Evolutionary conservation across 192 early-diverging fungal genomes (phyloP).

Genomic region (Helicostylum pulchrum): DNA sequence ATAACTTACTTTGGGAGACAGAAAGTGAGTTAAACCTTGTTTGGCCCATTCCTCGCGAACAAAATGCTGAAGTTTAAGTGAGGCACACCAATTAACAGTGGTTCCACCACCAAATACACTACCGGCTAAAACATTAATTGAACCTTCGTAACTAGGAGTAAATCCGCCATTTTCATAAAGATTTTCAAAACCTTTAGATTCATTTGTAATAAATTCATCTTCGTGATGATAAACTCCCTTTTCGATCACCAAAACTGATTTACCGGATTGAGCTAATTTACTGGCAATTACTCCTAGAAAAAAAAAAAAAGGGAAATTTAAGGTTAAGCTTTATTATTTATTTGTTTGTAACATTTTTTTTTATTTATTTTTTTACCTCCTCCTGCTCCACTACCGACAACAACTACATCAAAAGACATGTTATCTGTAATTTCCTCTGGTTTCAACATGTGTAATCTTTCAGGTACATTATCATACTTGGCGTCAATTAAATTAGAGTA

Average conservation of each 20-base stretch:
- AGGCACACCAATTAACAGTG: slow-evolving; percentile 64
- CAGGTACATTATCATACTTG: slow-evolving; percentile 25
- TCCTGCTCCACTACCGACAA: slow-evolving; percentile 70
- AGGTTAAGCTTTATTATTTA: not conserved
- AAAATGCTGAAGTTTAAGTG: slow-evolving; percentile 56
- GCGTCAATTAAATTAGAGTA: slow-evolving; percentile 52
- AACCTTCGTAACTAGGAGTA: slow-evolving; percentile 49
- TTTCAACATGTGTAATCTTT: not conserved
- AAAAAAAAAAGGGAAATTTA: not conserved
- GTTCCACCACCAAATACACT: slow-evolving; percentile 76
- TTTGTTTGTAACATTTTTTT: not conserved
- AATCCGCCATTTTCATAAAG: slow-evolving; percentile 57
- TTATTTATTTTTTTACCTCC: slow-evolving; percentile 38
- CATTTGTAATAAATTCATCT: slow-evolving; percentile 48
- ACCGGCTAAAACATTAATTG: slow-evolving; percentile 57
- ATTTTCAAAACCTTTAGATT: slow-evolving; percentile 44
- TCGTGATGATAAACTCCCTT: slow-evolving; percentile 62
- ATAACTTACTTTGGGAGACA: slow-evolving; percentile 34
- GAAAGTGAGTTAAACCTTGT: slow-evolving; percentile 59
- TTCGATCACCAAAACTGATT: slow-evolving; percentile 69
- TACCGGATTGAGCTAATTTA: slow-evolving; percentile 60
- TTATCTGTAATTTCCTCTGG: not conserved
- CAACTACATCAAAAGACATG: slow-evolving; percentile 51
- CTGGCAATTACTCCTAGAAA: slow-evolving; percentile 53
- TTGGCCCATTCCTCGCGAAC: slow-evolving; percentile 75